Evolutionary conservation across 139 green algal species (phyloP).

Genomic region (Microglena sp.): DNA sequence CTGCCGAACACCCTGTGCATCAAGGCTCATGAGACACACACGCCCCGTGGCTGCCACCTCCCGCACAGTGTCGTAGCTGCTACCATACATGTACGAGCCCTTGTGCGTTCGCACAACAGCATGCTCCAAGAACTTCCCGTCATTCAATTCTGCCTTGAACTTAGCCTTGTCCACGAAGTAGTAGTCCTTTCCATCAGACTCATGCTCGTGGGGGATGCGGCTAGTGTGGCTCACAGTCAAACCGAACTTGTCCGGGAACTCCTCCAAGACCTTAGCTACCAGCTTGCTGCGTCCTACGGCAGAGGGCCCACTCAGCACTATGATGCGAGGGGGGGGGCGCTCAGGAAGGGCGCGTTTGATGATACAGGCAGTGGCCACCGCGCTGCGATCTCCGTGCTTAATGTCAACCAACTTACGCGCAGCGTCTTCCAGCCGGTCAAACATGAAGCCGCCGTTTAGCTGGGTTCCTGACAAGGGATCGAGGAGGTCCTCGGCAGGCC

Average conservation of each 20-base stretch:
- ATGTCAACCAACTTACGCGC: conserved; percentile 17
- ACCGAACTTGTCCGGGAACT: conserved; percentile 40
- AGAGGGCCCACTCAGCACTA: conserved; percentile 54
- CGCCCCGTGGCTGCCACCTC: conserved; percentile 58
- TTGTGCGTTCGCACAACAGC: conserved; percentile 14
- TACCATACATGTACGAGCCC: conserved; percentile 37
- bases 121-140: conserved; percentile 32
- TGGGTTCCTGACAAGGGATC: conserved; percentile 29
- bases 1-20: conserved; percentile 41
- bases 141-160: conserved; percentile 12
- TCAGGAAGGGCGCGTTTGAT: conserved; percentile 37
- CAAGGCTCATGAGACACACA: conserved; percentile 55
- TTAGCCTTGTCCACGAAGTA: conserved; percentile 40
- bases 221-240: conserved; percentile 16
- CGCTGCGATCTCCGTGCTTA: conserved; percentile 11
- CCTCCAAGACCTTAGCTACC: conserved; percentile 34
- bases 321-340: conserved; percentile 42
- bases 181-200: conserved; percentile 33
- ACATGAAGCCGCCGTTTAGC: conserved; percentile 34
- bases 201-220: conserved; percentile 10
- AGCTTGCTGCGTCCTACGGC: conserved; percentile 41
- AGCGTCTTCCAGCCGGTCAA: conserved; percentile 49
- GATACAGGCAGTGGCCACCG: conserved; percentile 38
- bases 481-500: conserved; percentile 55
- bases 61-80: conserved; percentile 41